phyloP scores from a whole-genome alignment of 805 yeast genomes.

The Metschnikowia reukaufii region DNA sequence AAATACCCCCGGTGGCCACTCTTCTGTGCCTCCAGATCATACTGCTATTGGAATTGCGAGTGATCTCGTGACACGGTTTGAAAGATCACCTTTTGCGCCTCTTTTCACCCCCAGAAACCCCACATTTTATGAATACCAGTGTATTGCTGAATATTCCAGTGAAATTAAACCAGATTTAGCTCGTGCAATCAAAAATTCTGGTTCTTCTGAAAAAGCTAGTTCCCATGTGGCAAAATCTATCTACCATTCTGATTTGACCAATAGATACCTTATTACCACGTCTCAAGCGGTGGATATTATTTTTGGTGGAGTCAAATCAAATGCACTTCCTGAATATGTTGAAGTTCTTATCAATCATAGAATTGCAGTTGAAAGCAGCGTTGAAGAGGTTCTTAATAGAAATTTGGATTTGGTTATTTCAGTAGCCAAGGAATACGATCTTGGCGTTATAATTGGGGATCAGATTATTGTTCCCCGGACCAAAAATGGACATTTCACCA shows the following conservation, averaged over 20 bases:
- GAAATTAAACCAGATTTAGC: slow-evolving; percentile 22
- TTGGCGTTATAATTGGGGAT: slow-evolving; percentile 13
- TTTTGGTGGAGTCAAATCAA: slow-evolving; percentile 38
- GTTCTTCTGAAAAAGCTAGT: slow-evolving; percentile 32
- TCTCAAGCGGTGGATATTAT: slow-evolving; percentile 37
- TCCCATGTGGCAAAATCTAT: slow-evolving; percentile 21
- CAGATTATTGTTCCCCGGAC: neutral
- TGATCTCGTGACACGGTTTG: slow-evolving; percentile 55
- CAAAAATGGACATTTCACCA: slow-evolving; percentile 8
- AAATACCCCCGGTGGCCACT: slow-evolving; percentile 73
- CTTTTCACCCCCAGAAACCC: slow-evolving; percentile 58
- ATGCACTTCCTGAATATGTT: slow-evolving; percentile 40
- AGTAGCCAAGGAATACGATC: slow-evolving; percentile 10
- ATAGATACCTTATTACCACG: slow-evolving; percentile 32
- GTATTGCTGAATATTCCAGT: slow-evolving; percentile 49
- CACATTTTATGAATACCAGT: slow-evolving; percentile 54
- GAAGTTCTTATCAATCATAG: slow-evolving; percentile 34
- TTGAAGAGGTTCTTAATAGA: slow-evolving; percentile 22
- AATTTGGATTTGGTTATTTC: slow-evolving; percentile 30
- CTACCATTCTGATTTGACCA: slow-evolving; percentile 18
- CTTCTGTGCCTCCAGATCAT: slow-evolving; percentile 76
- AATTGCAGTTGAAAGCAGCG: slow-evolving; percentile 32
- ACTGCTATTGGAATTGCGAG: slow-evolving; percentile 75
- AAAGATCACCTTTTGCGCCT: slow-evolving; percentile 52
- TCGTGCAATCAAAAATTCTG: slow-evolving; percentile 34